A percentile compares a stretch with the other conserved stretches of the same genome.
phyloP scores from a whole-genome alignment of 2,329 filamentous ascomycete genomes.

The Phoma sp. region DNA sequence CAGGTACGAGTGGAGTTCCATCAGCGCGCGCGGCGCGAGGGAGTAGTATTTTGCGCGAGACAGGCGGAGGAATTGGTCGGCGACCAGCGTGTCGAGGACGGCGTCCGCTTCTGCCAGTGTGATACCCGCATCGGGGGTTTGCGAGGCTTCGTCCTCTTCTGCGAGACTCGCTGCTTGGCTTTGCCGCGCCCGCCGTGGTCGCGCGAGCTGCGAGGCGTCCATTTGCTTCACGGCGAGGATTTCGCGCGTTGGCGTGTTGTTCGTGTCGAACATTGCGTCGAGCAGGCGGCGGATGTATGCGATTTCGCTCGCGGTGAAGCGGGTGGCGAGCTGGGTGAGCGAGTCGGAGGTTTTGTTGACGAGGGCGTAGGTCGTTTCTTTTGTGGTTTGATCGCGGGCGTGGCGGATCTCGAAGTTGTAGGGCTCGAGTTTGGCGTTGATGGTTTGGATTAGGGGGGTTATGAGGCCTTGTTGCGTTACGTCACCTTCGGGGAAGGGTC shows the following conservation, averaged over 20 bases:
- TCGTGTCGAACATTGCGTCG: conserved; percentile 88
- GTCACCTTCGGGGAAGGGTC: conserved; percentile 62
- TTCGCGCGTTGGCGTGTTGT: conserved; percentile 81
- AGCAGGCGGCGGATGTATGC: conserved; percentile 86
- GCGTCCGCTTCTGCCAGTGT: conserved; percentile 79
- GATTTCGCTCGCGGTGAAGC: conserved; percentile 81
- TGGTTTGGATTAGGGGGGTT: conserved; percentile 69
- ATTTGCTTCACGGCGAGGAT: conserved; percentile 81
- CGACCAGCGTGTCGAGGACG: conserved; percentile 71
- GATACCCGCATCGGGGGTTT: conserved; percentile 59
- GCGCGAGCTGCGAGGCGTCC: conserved; percentile 75
- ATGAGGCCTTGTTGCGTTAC: conserved; percentile 71
- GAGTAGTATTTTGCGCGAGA: conserved; percentile 75
- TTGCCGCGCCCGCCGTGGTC: conserved; percentile 42
- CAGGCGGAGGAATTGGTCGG: conserved; percentile 84
- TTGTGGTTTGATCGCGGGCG: conserved; percentile 70
- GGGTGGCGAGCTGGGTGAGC: conserved; percentile 85
- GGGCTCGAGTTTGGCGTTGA: conserved; percentile 74
- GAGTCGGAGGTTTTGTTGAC: conserved; percentile 81
- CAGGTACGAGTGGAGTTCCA: conserved; percentile 86
- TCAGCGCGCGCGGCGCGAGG: conserved; percentile 75
- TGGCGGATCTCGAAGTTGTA: conserved; percentile 90
- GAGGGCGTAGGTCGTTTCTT: conserved; percentile 76
- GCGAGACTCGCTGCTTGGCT: conserved; percentile 32
- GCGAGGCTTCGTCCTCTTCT: conserved; percentile 32